Evolutionary conservation across 352 stramenopile genomes (phyloP).

Genomic region (Globisporangium parvum): DNA sequence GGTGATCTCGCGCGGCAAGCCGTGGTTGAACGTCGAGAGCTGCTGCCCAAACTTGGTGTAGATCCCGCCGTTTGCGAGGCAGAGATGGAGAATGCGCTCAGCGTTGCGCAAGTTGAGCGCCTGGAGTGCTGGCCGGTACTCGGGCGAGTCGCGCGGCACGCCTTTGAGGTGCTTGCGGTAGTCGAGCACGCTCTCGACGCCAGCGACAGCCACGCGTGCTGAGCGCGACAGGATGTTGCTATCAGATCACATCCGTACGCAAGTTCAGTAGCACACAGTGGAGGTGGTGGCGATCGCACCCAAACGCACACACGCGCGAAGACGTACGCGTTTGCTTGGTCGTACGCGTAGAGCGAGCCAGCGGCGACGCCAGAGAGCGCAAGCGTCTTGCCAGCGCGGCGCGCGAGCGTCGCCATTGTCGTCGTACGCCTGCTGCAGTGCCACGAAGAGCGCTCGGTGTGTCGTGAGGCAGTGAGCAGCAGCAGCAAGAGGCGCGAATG

Average conservation of each 20-base stretch:
- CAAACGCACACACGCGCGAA: not conserved
- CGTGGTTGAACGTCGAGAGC: slow-evolving; percentile 95
- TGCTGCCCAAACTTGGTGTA: slow-evolving; percentile 99
- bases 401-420: not conserved
- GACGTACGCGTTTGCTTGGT: not conserved
- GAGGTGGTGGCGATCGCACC: not conserved
- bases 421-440: not conserved
- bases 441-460: not conserved
- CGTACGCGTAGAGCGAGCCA: not conserved
- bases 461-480: too few relatives aligned
- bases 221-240: slow-evolving; percentile 66
- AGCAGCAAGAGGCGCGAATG: not conserved
- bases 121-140: slow-evolving; percentile 57
- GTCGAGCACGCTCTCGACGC: slow-evolving; percentile 43
- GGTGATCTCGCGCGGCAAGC: slow-evolving; percentile 93
- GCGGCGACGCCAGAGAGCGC: not conserved
- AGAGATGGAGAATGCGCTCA: slow-evolving; percentile 86
- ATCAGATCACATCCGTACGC: not conserved
- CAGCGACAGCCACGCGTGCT: slow-evolving; percentile 42
- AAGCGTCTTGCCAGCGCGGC: not conserved
- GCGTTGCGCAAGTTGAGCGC: slow-evolving; percentile 80
- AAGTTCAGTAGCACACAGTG: not conserved
- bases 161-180: slow-evolving; percentile 45
- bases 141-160: slow-evolving; percentile 28
- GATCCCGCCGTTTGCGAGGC: slow-evolving; percentile 91